Percentiles rank a stretch among this genome's conserved stretches.
Evolutionary conservation across 1,284 basidiomycete species (phyloP).

Genomic region (Cerioporus squamosus): DNA sequence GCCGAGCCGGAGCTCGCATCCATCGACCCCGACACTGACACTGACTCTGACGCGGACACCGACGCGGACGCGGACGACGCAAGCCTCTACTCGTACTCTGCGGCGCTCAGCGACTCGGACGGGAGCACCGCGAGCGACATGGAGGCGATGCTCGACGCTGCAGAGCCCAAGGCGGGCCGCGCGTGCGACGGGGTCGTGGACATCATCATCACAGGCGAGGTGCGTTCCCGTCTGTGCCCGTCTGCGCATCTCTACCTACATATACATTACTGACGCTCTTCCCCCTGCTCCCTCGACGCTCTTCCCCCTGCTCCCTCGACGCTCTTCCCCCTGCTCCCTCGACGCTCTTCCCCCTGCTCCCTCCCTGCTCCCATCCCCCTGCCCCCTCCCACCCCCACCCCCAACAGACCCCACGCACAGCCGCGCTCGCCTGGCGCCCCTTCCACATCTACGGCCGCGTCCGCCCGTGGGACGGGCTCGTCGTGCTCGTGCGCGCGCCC

Average conservation of each 20-base stretch:
- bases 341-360: too few species aligned
- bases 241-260: too few species aligned
- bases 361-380: neutral
- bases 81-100: neutral
- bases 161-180: constrained; percentile 6
- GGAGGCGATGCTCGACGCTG: too few species aligned
- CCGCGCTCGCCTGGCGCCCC: constrained; percentile 62
- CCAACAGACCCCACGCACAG: constrained; percentile 55
- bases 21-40: too few species aligned
- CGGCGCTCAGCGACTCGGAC: constrained; percentile 10
- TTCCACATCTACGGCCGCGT: constrained; percentile 67
- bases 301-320: too few species aligned
- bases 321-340: too few species aligned
- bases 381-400: neutral
- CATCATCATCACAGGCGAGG: constrained; percentile 60
- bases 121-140: constrained; percentile 1
- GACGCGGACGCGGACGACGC: constrained; percentile 7
- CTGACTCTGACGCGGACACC: neutral
- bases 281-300: too few species aligned
- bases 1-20: too few species aligned
- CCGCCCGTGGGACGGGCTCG: constrained; percentile 68
- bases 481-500: constrained; percentile 62
- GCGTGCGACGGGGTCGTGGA: constrained; percentile 57
- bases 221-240: too few species aligned
- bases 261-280: too few species aligned